Evolutionary conservation across 495 filamentous ascomycete genomes (phyloP), one percentile per base, ranked within the genome.

Genomic region (Daldinia childiae): DNA sequence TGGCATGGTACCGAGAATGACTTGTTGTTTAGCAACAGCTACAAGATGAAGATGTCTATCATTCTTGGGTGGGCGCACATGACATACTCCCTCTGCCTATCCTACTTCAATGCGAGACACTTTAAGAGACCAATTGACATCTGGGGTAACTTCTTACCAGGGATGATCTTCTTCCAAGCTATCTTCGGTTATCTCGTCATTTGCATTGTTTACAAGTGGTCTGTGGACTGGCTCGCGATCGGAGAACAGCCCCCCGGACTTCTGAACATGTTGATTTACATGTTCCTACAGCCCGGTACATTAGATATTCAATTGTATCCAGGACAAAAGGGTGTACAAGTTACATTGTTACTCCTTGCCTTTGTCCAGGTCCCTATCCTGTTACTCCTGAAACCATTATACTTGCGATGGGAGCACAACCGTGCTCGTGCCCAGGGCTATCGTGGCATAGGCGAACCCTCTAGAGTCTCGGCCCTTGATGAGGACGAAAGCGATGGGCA

Each of bases 1-100:
- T 99, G 95, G 95, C 95, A 98, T 77, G 93, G 90, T 66, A 89
- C 94, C 6, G 94, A 97, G 61, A 99, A 99, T 78, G 90, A 94
- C 60, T 82, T 99, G 30, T 85, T 98, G 24, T 99, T 98, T 83
- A 88, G 87, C 70, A 98, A 99, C 90, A 95, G 91, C 81, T 93
- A 95, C 88, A 99, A 99, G 89, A 98, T 99, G 95, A 99, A 99
- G 86, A 91, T 99, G 79, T 94, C 91, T 84, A 96, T 99, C 76
- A 83, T 98, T 64, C 84, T 99, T 73, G 95, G 95, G 57, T 99
- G 95, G 95, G 86, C 87, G 67, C 95, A 98, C 81, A 99, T 99
- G 95, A 98, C 95, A 12, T 99, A 95, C 79, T 97, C 96, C 41
- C 89, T 99, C 64, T 93, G 91, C 84, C 89, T 97, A 68, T 92